phyloP scores from a whole-genome alignment of 228 moss, liverwort and hornwort species.

The Sphagnum magellanicum region DNA sequence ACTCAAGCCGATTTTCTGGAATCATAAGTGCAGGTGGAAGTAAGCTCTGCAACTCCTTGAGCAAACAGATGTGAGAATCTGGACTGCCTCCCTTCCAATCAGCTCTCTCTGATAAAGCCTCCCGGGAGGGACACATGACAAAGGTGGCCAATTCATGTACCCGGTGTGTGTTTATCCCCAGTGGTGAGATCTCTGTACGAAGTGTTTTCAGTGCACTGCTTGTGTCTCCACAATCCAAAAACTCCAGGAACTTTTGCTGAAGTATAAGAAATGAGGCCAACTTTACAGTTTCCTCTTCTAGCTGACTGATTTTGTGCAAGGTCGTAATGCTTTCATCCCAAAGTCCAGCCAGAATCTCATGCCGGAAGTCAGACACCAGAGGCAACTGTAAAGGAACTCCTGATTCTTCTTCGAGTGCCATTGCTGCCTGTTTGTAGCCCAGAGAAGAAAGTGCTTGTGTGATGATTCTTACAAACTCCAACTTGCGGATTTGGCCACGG shows the following conservation, averaged over 20 bases:
- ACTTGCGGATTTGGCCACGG: slow-evolving; percentile 91
- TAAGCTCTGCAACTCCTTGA: slow-evolving; percentile 88
- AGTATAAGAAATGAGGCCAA: slow-evolving; percentile 82
- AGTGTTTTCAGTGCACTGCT: slow-evolving; percentile 74
- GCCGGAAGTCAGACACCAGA: slow-evolving; percentile 79
- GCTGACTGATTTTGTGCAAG: slow-evolving; percentile 60
- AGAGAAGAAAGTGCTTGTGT: slow-evolving; percentile 94
- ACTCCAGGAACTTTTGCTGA: slow-evolving; percentile 98
- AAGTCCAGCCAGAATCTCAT: slow-evolving; percentile 77
- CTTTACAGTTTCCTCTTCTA: slow-evolving; percentile 75
- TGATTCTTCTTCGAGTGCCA: slow-evolving; percentile 82
- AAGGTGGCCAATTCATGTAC: slow-evolving; percentile 94
- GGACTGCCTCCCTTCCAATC: slow-evolving; percentile 84
- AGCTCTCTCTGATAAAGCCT: slow-evolving; percentile 73
- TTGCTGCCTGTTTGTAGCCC: slow-evolving; percentile 87
- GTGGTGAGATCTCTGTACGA: slow-evolving; percentile 91
- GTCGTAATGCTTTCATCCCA: slow-evolving; percentile 90
- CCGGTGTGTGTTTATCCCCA: slow-evolving; percentile 78
- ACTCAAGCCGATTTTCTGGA: slow-evolving; percentile 96
- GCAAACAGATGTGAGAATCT: slow-evolving; percentile 70
- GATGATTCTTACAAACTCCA: slow-evolving; percentile 96
- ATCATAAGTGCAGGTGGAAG: slow-evolving; percentile 97
- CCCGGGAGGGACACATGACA: slow-evolving; percentile 82
- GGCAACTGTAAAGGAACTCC: slow-evolving; percentile 88
- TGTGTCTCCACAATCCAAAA: slow-evolving; percentile 69